Base-by-base conservation (phyloP, 78 protist genomes). In the Polysphondylium violaceum region DNA sequence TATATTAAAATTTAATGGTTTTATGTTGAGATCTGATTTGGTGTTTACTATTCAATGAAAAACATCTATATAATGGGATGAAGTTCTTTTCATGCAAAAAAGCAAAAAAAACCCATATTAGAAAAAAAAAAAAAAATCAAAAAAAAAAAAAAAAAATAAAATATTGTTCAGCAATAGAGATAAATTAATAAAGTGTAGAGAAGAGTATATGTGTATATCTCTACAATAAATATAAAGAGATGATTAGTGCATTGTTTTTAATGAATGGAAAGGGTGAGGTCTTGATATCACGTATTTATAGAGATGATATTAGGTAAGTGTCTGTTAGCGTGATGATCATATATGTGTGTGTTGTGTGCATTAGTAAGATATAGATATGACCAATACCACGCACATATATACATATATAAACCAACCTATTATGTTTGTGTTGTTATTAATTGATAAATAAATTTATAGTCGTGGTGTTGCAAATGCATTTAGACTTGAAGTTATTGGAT, bases 241-340 rank as follows among this genome's bases (percentile, higher is more conserved):
- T 96, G 98, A 95, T 97, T 77, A 67, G 94, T 44, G 97, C 94
- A 27, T 27, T 98, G 17, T 89, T 97, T 40, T 58, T 98, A 41
- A 81, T 96, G 87, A 96, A 95, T 87, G 75, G 86, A 21, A 94
- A 95, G 60, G 99, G 98, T 25, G 98, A 98, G 27, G 92, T 95
- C 12, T 21, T 98, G 17, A 64, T 97, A 31, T 94, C 93, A 31
- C 95, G 99, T 38, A 53, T 53, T 31, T 98, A 97, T 60, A 95
- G 98, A 29, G 98, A 94, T 60, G 98, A 86, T 78, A 83, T 93
- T 35, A 75, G 76, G 95, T 78, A 78, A 38, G 33, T 8, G 16
- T 31, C 11, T 11, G 11, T 47, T 47, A n/a, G n/a, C 17, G 17
- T 14, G 12, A 35, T 61, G 17, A 6, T 33, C 33, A 21, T 27